Base-by-base conservation (phyloP, 352 stramenopile genomes). In the Phytophthora pistaciae region DNA sequence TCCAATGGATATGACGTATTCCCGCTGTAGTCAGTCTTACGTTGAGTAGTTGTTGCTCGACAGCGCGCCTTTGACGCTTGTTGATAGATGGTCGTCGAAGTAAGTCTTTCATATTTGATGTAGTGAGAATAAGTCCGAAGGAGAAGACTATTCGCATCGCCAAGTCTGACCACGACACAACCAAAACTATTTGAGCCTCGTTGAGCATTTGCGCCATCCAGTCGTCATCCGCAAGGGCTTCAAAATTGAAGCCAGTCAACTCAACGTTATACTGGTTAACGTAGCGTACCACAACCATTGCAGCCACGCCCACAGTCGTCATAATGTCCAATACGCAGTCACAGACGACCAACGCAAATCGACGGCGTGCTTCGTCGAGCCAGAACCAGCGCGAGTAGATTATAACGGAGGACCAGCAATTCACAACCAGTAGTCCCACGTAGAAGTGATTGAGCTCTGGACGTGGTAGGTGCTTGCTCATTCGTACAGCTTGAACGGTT, bases 361-460 rank as follows among this genome's bases (percentile, higher is more conserved):
- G 70, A 27, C 69, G 69, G 1, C 14, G 25, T 18, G 69, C 64
- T 44, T 76, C 59, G n/a, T 54, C 33, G 21, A 25, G 23, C 56
- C 50, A 56, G 29, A 75, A 72, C 56, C 64, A 68, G 11, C 56
- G 46, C 0, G 64, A 67, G 44, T 79, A 56, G 1, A 80, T 38
- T 7, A 80, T n/a, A 1, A 69, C 40, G n/a, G 60, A 54, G 1
- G 63, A 65, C 74, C 69, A 80, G 13, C 69, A 78, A 44, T 78
- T 80, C 5, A 68, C 9, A 3, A 75, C 60, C 8, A 85, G 14
- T 4, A 85, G 42, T 0, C 25, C 31, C 6, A 81, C 72, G 10
- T 77, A 81, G 21, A 83, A 68, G 0, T 60, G 59, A 20, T 85
- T 80, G 10, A 85, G 73, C 40, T 60, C 60, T 1, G 53, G 25